Conservation (phyloP, 2,329 filamentous ascomycete species). For the Colletotrichum sp. region DNA sequence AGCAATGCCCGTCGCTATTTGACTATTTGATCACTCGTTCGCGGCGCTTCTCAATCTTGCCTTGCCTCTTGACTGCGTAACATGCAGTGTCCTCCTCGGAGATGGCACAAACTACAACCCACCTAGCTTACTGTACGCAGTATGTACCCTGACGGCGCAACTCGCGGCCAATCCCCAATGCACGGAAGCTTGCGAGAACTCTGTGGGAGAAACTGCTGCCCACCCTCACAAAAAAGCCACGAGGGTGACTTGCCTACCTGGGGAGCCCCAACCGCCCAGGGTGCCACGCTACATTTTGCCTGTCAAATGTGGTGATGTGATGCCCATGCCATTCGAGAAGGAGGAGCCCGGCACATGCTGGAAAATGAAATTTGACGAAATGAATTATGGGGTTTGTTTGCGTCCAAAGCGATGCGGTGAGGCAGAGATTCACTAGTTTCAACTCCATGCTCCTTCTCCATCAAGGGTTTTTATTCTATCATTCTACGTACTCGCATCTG, state of each 20-base stretch:
- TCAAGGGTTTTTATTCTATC: not conserved
- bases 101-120: not conserved
- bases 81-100: not conserved
- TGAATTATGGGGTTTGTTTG: not conserved
- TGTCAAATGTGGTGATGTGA: not conserved
- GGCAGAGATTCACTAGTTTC: not conserved
- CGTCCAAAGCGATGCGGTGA: slow-evolving; percentile 1
- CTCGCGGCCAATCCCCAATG: not conserved
- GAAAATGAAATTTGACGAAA: not conserved
- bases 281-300: slow-evolving; percentile 9
- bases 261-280: slow-evolving; percentile 8
- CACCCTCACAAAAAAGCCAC: not conserved
- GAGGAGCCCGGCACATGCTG: not conserved
- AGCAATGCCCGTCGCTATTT: not conserved
- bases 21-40: not conserved
- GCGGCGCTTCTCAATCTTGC: not conserved
- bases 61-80: not conserved
- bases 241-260: not conserved
- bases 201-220: not conserved
- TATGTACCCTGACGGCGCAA: not conserved
- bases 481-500: not conserved
- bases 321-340: not conserved
- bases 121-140: not conserved
- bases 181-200: not conserved
- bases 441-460: not conserved